A percentile compares a stretch with the other conserved stretches of the same genome.
phyloP scores from a whole-genome alignment of 2,329 filamentous ascomycete genomes.

The Periconia macrospinosa region DNA sequence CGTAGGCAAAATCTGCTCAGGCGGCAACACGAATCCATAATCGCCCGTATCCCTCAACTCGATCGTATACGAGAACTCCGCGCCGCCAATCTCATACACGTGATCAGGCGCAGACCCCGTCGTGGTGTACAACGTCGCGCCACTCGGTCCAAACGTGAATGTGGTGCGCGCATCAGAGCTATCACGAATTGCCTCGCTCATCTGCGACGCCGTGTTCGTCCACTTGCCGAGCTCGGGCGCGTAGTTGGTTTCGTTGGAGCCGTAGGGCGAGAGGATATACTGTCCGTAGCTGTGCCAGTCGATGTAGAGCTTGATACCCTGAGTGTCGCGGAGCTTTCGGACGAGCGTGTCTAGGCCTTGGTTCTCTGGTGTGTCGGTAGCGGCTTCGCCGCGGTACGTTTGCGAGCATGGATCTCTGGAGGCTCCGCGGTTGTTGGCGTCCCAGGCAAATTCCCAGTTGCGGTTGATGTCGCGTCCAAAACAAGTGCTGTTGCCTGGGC shows the following conservation, averaged over 20 bases:
- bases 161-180: conserved; percentile 36
- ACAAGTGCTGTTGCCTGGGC: conserved; percentile 32
- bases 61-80: conserved; percentile 49
- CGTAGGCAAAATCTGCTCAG: conserved; percentile 50
- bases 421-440: conserved; percentile 26
- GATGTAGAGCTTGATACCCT: conserved; percentile 62
- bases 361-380: conserved; percentile 32
- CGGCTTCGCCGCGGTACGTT: conserved; percentile 32
- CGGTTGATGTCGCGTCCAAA: conserved; percentile 37
- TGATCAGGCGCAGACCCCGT: conserved; percentile 49
- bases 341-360: conserved; percentile 50
- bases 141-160: conserved; percentile 52
- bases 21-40: conserved; percentile 54
- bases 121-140: conserved; percentile 62
- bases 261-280: conserved; percentile 60
- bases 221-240: conserved; percentile 54
- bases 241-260: conserved; percentile 56
- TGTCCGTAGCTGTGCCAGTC: conserved; percentile 68
- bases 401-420: conserved; percentile 33
- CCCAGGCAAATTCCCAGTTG: conserved; percentile 39
- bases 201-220: conserved; percentile 51
- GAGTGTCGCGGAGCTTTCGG: conserved; percentile 44
- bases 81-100: conserved; percentile 42
- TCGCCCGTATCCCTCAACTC: conserved; percentile 53
- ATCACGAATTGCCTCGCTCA: conserved; percentile 55